phyloP scores from a whole-genome alignment of 495 filamentous ascomycete species.

The Penicillium riverlandense region DNA sequence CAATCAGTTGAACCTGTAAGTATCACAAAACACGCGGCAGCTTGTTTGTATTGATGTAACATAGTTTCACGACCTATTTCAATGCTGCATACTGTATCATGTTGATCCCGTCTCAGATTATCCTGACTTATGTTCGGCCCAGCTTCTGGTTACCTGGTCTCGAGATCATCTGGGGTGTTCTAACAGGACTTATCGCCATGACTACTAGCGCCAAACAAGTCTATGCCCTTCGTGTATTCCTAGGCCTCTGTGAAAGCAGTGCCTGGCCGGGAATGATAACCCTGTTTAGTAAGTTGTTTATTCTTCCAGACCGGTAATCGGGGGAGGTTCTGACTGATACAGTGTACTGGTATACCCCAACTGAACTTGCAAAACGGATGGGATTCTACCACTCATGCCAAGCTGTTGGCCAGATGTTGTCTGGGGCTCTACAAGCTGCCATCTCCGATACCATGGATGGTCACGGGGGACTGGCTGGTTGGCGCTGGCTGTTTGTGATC shows the following conservation, averaged over 20 bases:
- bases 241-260: conserved; percentile 26
- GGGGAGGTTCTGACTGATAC: not conserved
- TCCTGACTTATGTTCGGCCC: conserved; percentile 46
- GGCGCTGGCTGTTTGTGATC: conserved; percentile 62
- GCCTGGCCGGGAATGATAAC: conserved; percentile 30
- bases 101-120: conserved; percentile 50
- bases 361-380: conserved; percentile 41
- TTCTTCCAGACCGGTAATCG: too few relatives aligned
- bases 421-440: conserved; percentile 25
- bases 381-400: conserved; percentile 34
- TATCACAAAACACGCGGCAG: not conserved
- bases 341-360: conserved; percentile 31
- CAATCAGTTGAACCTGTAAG: conserved; percentile 35
- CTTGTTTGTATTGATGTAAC: not conserved
- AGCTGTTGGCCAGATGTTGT: conserved; percentile 28
- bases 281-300: conserved; percentile 14
- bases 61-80: conserved; percentile 41
- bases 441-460: conserved; percentile 44
- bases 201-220: conserved; percentile 18
- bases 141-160: conserved; percentile 49
- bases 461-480: conserved; percentile 49
- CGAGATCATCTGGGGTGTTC: conserved; percentile 42
- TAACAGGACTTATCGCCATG: conserved; percentile 24
- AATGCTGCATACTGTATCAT: conserved; percentile 56
- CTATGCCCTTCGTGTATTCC: conserved; percentile 20